Percentiles rank a stretch among this genome's conserved stretches.
These are phyloP conservation scores for Coemansia sp. DNA, from an alignment of 192 early-diverging fungal species.

Conservation along the genomic window DNA sequence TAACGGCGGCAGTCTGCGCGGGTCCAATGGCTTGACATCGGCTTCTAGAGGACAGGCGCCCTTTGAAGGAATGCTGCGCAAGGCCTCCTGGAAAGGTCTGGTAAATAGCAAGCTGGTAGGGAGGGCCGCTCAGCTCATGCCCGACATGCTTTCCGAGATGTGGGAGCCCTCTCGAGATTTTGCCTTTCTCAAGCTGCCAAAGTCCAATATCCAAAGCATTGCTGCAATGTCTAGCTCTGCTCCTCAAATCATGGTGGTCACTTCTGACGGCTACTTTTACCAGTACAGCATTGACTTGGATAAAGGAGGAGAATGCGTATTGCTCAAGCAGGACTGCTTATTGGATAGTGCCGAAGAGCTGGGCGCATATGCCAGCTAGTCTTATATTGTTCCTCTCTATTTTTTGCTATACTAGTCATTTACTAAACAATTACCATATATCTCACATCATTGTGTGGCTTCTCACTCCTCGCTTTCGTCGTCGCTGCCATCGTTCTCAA, in stretches of 20 bases:
- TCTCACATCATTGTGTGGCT: too few relatives aligned
- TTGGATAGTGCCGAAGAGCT: conserved; percentile 50
- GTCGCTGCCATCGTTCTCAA: conserved; percentile 3
- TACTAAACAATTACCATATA: not conserved
- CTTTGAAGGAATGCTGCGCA: conserved; percentile 58
- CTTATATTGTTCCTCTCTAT: not conserved
- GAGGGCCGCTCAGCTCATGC: conserved; percentile 80
- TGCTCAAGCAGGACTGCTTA: conserved; percentile 73
- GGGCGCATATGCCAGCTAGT: conserved; percentile 44
- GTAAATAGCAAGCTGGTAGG: conserved; percentile 64
- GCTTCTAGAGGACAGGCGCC: conserved; percentile 39
- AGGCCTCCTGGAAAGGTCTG: conserved; percentile 52
- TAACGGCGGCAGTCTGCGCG: conserved; percentile 3
- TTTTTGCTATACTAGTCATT: not conserved
- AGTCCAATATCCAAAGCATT: conserved; percentile 67
- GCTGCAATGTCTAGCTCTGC: conserved; percentile 70
- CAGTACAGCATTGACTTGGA: conserved; percentile 84
- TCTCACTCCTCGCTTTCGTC: not conserved
- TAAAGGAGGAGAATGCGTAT: conserved; percentile 81
- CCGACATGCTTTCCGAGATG: conserved; percentile 83
- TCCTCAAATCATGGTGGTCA: conserved; percentile 85
- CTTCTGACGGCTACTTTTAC: conserved; percentile 86
- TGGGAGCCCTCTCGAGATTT: conserved; percentile 96
- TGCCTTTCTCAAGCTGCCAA: conserved; percentile 85
- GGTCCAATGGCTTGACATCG: conserved; percentile 1